phyloP scores from a whole-genome alignment of 768 basidiomycete genomes.

The Lactarius evosmus region DNA sequence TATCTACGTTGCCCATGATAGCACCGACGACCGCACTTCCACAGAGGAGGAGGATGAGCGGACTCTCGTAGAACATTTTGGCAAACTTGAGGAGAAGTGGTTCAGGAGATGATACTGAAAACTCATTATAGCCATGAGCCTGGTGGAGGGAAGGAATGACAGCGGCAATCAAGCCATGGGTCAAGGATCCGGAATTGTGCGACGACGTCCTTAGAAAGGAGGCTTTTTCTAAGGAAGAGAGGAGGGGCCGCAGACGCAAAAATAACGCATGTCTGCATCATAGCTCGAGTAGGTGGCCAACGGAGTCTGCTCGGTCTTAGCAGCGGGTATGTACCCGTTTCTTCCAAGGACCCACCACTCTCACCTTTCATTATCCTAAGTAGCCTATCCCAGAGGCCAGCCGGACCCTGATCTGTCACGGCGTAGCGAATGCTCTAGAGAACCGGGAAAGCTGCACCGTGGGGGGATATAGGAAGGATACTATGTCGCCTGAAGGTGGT shows the following conservation, averaged over 20 bases:
- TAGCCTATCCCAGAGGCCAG: slow-evolving; percentile 47
- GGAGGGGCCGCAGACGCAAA: background rate
- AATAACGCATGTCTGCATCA: slow-evolving; percentile 17
- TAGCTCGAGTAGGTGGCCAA: slow-evolving; percentile 14
- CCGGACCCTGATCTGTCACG: slow-evolving; percentile 33
- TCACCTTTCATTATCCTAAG: slow-evolving; percentile 41
- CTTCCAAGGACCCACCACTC: slow-evolving; percentile 36
- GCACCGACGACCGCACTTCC: slow-evolving; percentile 88
- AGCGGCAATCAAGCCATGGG: slow-evolving; percentile 58
- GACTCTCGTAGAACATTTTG: slow-evolving; percentile 94
- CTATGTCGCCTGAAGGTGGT: slow-evolving; percentile 73
- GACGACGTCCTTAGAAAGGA: slow-evolving; percentile 60
- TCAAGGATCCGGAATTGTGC: slow-evolving; percentile 57
- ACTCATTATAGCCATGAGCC: slow-evolving; percentile 89
- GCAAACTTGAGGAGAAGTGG: slow-evolving; percentile 83
- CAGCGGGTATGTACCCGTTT: slow-evolving; percentile 39
- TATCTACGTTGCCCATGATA: slow-evolving; percentile 93
- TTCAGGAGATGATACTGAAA: slow-evolving; percentile 79
- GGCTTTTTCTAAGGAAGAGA: slow-evolving; percentile 4
- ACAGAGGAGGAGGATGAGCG: slow-evolving; percentile 85
- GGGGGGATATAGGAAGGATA: slow-evolving; percentile 36
- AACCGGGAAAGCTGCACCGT: slow-evolving; percentile 39
- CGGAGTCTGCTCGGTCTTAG: slow-evolving; percentile 15
- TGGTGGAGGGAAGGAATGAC: slow-evolving; percentile 62
- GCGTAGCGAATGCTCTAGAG: slow-evolving; percentile 33